phyloP scores from a whole-genome alignment of 2,329 filamentous ascomycete species.

The Claviceps sp. region DNA sequence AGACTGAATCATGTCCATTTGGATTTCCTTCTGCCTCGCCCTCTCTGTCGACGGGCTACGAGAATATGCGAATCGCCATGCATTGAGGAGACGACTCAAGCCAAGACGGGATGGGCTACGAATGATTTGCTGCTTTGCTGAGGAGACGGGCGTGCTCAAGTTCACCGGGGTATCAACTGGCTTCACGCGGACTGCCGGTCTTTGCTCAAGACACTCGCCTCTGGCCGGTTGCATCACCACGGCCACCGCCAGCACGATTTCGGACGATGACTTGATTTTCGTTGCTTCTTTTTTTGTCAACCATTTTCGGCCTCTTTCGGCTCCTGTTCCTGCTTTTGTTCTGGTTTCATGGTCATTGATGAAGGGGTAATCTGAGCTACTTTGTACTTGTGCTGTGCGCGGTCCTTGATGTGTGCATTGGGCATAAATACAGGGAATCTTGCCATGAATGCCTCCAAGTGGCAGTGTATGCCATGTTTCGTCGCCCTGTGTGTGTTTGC shows the following conservation, averaged over 20 bases:
- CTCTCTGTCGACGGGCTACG: conserved; percentile 1
- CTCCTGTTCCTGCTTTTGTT: not conserved
- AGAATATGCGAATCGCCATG: conserved; percentile 8
- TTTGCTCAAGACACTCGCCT: not conserved
- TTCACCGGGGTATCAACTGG: not conserved
- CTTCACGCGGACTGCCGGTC: no score
- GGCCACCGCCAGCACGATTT: not conserved
- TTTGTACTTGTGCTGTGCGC: conserved; percentile 3
- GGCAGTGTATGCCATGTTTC: no score
- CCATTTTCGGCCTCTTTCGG: not conserved
- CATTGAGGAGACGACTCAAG: conserved; percentile 8
- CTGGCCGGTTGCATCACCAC: not conserved
- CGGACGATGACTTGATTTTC: not conserved
- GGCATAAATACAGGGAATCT: conserved; percentile 10
- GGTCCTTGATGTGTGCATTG: conserved; percentile 9
- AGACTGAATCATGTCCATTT: conserved; percentile 23
- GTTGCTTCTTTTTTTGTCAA: not conserved
- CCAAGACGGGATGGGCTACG: not conserved
- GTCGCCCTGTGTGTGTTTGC: no score
- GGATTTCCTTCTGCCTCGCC: conserved; percentile 15
- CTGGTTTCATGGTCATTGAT: conserved; percentile 3
- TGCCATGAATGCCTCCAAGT: not conserved
- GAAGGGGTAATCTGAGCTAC: conserved; percentile 4
- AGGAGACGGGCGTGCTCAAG: not conserved
- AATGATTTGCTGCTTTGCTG: not conserved